Percentiles rank a stretch among this genome's conserved stretches.
Conservation (phyloP, 345 rosid species). For the Hibiscus syriacus region DNA sequence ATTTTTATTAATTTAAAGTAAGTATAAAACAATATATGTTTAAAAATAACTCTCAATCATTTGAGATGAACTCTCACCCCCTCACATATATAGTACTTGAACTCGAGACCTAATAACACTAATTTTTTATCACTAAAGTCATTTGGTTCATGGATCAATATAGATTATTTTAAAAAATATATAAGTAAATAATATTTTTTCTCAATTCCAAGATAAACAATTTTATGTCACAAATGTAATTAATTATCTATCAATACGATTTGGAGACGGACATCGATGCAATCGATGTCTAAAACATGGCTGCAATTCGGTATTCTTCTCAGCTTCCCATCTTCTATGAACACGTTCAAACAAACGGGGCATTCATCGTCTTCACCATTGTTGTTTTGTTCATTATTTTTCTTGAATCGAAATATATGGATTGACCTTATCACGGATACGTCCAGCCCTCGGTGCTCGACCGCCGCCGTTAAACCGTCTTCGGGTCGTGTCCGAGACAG, state of each 20-base stretch:
- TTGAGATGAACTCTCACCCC: no score
- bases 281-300: conserved; percentile 85
- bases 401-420: conserved; percentile 67
- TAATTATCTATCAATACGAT: no score
- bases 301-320: conserved; percentile 59
- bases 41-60: no score
- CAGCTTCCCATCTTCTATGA: conserved; percentile 70
- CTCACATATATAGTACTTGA: no score
- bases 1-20: no score
- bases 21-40: no score
- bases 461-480: conserved; percentile 37
- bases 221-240: conserved; percentile 20
- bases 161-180: no score
- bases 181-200: no score
- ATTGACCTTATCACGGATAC: conserved; percentile 74
- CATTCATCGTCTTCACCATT: conserved; percentile 41
- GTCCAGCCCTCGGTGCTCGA: conserved; percentile 59
- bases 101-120: no score
- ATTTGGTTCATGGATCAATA: no score
- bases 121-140: no score
- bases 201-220: conserved; percentile 16
- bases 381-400: conserved; percentile 15
- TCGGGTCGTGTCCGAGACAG: conserved; percentile 40
- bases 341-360: conserved; percentile 76
- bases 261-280: conserved; percentile 91